These are phyloP conservation scores for Apiospora kogelbergensis DNA, from an alignment of 2,329 filamentous ascomycete species.

Conservation along the genomic window DNA sequence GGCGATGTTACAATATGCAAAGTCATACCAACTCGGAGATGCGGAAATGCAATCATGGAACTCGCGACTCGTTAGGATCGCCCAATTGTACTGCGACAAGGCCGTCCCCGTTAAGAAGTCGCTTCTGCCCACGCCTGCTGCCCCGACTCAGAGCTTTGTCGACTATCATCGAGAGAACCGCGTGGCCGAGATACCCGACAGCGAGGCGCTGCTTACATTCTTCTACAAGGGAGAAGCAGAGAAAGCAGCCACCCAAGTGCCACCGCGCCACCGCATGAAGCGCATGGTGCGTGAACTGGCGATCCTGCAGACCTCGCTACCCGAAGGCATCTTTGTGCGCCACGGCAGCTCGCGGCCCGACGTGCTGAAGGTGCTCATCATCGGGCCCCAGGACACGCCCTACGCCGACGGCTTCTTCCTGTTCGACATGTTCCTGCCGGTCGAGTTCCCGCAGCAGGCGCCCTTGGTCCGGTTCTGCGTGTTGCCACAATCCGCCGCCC, in stretches of 20 bases:
- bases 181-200: neutral
- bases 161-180: neutral
- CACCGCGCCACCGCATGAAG: constrained; percentile 44
- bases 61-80: constrained; percentile 28
- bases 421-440: constrained; percentile 49
- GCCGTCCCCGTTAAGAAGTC: neutral
- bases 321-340: constrained; percentile 51
- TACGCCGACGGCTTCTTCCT: constrained; percentile 56
- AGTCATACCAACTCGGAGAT: neutral
- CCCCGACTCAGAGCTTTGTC: neutral
- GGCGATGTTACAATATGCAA: constrained; percentile 12
- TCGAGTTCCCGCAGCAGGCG: constrained; percentile 40
- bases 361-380: constrained; percentile 49
- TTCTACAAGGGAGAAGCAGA: neutral
- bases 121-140: neutral
- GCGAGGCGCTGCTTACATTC: neutral
- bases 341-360: constrained; percentile 46
- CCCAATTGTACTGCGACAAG: neutral
- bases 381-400: constrained; percentile 49
- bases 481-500: constrained; percentile 37
- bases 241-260: neutral
- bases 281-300: constrained; percentile 46
- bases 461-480: constrained; percentile 44
- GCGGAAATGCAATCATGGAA: constrained; percentile 9
- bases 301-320: constrained; percentile 44